These are phyloP conservation scores for Lichtheimia corymbifera DNA, from an alignment of 371 early-diverging fungal genomes.

Conservation along the genomic window DNA sequence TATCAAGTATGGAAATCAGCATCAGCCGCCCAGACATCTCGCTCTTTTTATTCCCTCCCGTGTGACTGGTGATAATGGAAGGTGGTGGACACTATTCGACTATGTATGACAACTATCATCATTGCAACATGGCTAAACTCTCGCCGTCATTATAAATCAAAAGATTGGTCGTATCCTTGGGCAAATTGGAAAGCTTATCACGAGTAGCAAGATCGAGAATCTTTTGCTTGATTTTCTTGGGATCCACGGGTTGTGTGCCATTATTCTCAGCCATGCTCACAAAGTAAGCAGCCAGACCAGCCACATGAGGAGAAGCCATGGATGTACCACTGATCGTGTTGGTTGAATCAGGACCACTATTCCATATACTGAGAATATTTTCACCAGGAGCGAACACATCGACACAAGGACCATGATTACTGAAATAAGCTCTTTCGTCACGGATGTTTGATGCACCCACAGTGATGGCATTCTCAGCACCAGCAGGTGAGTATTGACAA, in stretches of 20 bases:
- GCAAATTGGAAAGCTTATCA: conserved; percentile 60
- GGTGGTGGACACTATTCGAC: too few relatives aligned
- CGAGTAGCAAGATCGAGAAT: conserved; percentile 66
- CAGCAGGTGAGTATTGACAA: conserved; percentile 96
- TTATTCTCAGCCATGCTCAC: conserved; percentile 55
- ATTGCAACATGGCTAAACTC: too few relatives aligned
- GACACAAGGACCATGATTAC: conserved; percentile 91
- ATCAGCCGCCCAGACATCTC: too few relatives aligned
- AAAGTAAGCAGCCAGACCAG: conserved; percentile 94
- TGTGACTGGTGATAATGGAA: too few relatives aligned
- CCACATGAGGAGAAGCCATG: conserved; percentile 89
- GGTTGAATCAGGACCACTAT: conserved; percentile 70
- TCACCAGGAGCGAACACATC: conserved; percentile 97
- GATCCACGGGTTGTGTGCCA: conserved; percentile 43
- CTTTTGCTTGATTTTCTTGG: conserved; percentile 73
- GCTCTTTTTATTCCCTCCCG: too few relatives aligned
- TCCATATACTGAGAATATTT: conserved; percentile 87
- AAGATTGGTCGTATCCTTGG: conserved; percentile 69
- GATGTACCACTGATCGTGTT: conserved; percentile 97
- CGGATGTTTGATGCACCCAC: conserved; percentile 90
- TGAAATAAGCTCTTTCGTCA: conserved; percentile 91
- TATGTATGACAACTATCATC: too few relatives aligned
- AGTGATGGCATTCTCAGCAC: conserved; percentile 89
- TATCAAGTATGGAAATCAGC: too few relatives aligned
- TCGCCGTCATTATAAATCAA: conserved; percentile 66